Evolutionary conservation across 306 rosid genomes (phyloP).

Genomic region (Quercus glauca): DNA sequence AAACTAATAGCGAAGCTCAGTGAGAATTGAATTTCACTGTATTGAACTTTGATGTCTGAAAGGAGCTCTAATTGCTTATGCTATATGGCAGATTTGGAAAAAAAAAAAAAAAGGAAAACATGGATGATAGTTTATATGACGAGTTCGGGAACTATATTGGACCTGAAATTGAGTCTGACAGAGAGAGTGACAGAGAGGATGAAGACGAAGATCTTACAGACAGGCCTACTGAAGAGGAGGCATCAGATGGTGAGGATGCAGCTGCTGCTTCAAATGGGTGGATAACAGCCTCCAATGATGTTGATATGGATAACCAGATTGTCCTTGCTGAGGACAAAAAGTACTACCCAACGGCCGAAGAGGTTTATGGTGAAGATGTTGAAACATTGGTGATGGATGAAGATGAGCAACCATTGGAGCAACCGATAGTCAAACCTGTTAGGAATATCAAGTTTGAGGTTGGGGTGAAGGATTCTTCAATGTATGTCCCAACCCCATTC

Average conservation of each 20-base stretch:
- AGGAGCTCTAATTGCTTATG: neutral
- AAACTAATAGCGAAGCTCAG: neutral
- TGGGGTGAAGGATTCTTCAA: slow-evolving; percentile 94
- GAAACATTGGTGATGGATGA: slow-evolving; percentile 98
- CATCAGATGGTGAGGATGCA: slow-evolving; percentile 60
- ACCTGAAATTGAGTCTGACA: slow-evolving; percentile 92
- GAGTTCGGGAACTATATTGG: slow-evolving; percentile 99
- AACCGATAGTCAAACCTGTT: slow-evolving; percentile 78
- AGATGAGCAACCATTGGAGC: slow-evolving; percentile 84
- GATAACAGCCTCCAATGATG: slow-evolving; percentile 62
- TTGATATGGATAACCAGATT: slow-evolving; percentile 81
- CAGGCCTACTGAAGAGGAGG: slow-evolving; percentile 40
- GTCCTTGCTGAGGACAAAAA: slow-evolving; percentile 96
- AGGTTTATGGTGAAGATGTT: slow-evolving; percentile 93
- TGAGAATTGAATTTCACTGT: neutral
- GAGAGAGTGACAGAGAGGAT: slow-evolving; percentile 72
- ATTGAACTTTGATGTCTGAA: neutral
- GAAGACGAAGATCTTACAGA: slow-evolving; percentile 64
- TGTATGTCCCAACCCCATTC: slow-evolving; percentile 77
- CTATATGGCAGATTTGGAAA: neutral
- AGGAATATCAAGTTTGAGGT: slow-evolving; percentile 81
- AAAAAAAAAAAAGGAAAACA: neutral
- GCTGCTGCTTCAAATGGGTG: slow-evolving; percentile 58
- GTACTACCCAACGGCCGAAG: slow-evolving; percentile 93
- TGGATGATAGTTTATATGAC: slow-evolving; percentile 95